Conservation (phyloP, 345 rosid species). For the Gossypium ekmanianum region DNA sequence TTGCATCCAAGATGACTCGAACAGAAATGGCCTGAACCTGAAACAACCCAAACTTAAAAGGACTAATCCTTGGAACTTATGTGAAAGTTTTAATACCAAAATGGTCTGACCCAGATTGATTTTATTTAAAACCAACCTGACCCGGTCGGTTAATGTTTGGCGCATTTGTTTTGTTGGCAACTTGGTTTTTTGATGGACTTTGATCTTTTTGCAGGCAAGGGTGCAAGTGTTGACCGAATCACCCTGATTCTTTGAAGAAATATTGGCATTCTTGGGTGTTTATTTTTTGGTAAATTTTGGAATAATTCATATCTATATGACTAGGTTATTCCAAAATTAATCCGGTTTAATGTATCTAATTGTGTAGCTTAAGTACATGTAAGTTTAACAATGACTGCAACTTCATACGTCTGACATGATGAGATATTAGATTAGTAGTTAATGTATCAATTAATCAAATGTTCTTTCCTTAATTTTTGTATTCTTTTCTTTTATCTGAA, state of each 20-base stretch:
- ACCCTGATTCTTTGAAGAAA: background rate
- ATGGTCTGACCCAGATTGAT: no score
- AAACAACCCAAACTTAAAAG: no score
- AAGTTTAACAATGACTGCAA: background rate
- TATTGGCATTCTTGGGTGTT: background rate
- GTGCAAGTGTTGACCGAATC: background rate
- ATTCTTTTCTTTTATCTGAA: background rate
- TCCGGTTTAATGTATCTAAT: background rate
- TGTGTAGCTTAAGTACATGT: background rate
- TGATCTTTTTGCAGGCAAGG: conserved; percentile 5
- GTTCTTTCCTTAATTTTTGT: background rate
- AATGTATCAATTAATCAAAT: background rate
- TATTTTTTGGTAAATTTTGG: background rate
- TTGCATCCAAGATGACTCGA: no score
- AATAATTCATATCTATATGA: background rate
- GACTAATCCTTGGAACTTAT: no score
- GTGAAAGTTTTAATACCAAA: no score
- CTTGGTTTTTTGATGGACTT: background rate
- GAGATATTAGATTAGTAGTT: background rate
- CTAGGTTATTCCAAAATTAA: background rate
- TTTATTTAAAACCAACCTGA: no score
- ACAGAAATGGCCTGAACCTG: no score
- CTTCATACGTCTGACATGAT: background rate
- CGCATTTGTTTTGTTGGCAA: no score
- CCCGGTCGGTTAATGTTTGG: no score